Evolutionary conservation across 192 early-diverging fungal genomes (phyloP), one percentile per base, ranked within the genome.

Genomic region (Geranomyces michiganensis): DNA sequence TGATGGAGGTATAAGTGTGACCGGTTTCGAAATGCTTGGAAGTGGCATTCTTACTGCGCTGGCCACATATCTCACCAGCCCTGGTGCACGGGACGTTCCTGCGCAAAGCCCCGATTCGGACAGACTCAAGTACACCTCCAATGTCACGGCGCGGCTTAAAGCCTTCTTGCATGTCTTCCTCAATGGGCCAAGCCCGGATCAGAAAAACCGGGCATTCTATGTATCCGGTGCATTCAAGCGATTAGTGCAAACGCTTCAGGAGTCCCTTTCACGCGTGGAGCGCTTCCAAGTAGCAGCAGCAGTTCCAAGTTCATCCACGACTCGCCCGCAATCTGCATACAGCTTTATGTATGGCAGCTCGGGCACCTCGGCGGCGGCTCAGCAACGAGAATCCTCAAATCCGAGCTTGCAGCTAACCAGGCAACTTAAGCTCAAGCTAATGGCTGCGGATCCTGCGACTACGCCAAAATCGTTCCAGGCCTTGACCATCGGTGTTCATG

Each of bases 401-500:
- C 78, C 79, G 10, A 65, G 65, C 41, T 15, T 76, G 56, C 93
- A 93, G 79, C 79, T 96, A 1, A 81, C 90, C 1, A 91, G 90
- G 27, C 93, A 96, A 60, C 71, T 96, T 24, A 82, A 87, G 26
- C 75, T 96, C 41, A 75, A 83, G 21, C 76, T 92, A 15, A 62
- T 85, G 0, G 82, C 91, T 1, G 89, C 72, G 19, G 79, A 81
- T 1, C 45, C 70, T n/a, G 77, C 79, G 0, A 74, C 82, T 30
- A 79, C 82, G 24, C 82, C 89, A 22, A 65, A 61, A n/a, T 63
- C 55, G n/a, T 84, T 80, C 36, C 67, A 82, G 32, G 75, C 84
- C 30, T 51, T 92, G 15, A 76, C 91, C 3, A 87, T 96, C 9
- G 89, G 88, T 14, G 88, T 96, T 22, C 94, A 96, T 75, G 93